Conservation (phyloP, 2,329 filamentous ascomycete species). For the Neofusicoccum laricinum region DNA sequence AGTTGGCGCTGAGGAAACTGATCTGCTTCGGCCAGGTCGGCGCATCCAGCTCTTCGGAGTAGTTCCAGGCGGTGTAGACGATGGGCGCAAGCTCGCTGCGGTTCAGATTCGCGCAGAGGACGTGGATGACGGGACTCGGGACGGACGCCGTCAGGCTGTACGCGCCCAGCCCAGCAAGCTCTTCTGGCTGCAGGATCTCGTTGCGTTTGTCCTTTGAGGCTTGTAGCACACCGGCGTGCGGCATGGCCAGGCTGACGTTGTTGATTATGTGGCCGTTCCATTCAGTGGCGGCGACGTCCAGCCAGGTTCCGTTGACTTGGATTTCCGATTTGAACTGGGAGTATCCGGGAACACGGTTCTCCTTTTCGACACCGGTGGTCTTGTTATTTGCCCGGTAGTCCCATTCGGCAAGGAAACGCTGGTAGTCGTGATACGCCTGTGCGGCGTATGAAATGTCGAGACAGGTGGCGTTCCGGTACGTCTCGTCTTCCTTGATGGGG, state of each 20-base stretch:
- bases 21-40: conserved; percentile 23
- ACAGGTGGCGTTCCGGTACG: conserved; percentile 54
- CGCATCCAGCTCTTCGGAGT: conserved; percentile 29
- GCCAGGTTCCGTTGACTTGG: conserved; percentile 67
- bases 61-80: conserved; percentile 61
- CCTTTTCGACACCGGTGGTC: conserved; percentile 43
- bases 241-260: conserved; percentile 75
- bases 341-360: conserved; percentile 56
- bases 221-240: conserved; percentile 66
- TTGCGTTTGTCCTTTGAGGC: conserved; percentile 63
- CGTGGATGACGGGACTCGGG: conserved; percentile 67
- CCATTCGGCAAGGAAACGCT: conserved; percentile 61
- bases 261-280: conserved; percentile 61
- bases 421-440: conserved; percentile 66
- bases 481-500: conserved; percentile 36
- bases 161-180: conserved; percentile 61
- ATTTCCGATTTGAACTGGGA: conserved; percentile 70
- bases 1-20: background rate
- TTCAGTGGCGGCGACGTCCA: conserved; percentile 57
- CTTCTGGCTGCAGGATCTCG: conserved; percentile 64
- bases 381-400: conserved; percentile 44
- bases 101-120: conserved; percentile 68
- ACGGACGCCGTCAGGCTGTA: conserved; percentile 68
- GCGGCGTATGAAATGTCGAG: conserved; percentile 68
- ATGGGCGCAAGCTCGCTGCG: conserved; percentile 59